A percentile compares a stretch with the other conserved stretches of the same genome.
These are phyloP conservation scores for Silene uniflora DNA, from an alignment of 148 eudicot species.

Conservation along the genomic window DNA sequence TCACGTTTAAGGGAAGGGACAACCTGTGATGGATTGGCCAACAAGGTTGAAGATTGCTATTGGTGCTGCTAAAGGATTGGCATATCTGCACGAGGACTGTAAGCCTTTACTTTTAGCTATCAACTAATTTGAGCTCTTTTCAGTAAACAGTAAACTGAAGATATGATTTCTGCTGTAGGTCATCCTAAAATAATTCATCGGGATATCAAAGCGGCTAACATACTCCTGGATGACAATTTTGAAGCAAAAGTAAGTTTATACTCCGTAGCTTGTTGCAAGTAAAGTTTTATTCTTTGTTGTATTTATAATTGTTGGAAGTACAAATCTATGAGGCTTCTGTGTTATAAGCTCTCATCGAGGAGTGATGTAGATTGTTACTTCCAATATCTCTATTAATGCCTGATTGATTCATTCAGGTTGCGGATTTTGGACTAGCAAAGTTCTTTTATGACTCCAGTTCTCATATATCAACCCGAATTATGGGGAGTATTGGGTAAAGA, in stretches of 20 bases:
- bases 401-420: slow-evolving; percentile 49
- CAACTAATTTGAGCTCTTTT: not conserved
- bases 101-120: slow-evolving; percentile 23
- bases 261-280: not conserved
- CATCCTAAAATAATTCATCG: slow-evolving; percentile 79
- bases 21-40: slow-evolving; percentile 43
- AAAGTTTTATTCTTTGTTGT: not conserved
- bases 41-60: slow-evolving; percentile 49
- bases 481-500: slow-evolving; percentile 87
- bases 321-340: not conserved
- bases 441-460: slow-evolving; percentile 63
- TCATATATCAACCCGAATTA: slow-evolving; percentile 78
- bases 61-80: slow-evolving; percentile 64
- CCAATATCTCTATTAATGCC: no score
- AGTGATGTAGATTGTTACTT: not conserved
- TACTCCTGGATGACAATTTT: slow-evolving; percentile 61
- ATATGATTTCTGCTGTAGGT: slow-evolving; percentile 36
- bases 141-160: not conserved
- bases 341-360: no score
- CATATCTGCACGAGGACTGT: slow-evolving; percentile 27
- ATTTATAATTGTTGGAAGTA: not conserved
- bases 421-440: slow-evolving; percentile 92
- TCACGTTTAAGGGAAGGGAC: slow-evolving; percentile 42
- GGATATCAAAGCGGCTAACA: slow-evolving; percentile 72
- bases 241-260: slow-evolving; percentile 60